These are phyloP conservation scores for Fusarium pilosicola DNA, from an alignment of 2,329 filamentous ascomycete genomes.

Conservation along the genomic window DNA sequence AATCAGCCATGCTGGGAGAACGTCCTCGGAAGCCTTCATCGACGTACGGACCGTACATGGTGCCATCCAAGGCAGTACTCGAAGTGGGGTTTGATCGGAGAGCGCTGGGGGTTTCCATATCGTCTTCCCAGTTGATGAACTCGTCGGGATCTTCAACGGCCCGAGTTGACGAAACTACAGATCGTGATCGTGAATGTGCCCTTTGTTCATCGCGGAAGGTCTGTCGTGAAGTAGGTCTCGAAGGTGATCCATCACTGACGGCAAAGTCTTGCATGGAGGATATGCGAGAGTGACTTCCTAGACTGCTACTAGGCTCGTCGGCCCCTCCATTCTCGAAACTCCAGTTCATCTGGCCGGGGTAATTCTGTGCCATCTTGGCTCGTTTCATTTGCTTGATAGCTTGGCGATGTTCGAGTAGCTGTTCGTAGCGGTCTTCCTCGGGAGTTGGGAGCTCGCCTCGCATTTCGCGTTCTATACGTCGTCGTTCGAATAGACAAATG, in stretches of 20 bases:
- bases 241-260: slow-evolving; percentile 49
- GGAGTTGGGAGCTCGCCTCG: slow-evolving; percentile 66
- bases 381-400: slow-evolving; percentile 67
- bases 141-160: slow-evolving; percentile 51
- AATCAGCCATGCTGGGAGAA: slow-evolving; percentile 84
- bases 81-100: slow-evolving; percentile 63
- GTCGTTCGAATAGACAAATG: slow-evolving; percentile 84
- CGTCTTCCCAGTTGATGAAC: slow-evolving; percentile 56
- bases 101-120: slow-evolving; percentile 64
- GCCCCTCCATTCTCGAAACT: slow-evolving; percentile 82
- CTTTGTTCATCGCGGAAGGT: slow-evolving; percentile 56
- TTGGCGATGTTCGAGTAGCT: slow-evolving; percentile 68
- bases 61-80: slow-evolving; percentile 74
- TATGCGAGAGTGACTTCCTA: slow-evolving; percentile 55
- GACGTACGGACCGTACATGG: slow-evolving; percentile 77
- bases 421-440: slow-evolving; percentile 69
- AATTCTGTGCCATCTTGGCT: slow-evolving; percentile 61
- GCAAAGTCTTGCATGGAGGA: slow-evolving; percentile 54
- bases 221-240: slow-evolving; percentile 52
- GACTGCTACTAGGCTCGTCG: slow-evolving; percentile 59
- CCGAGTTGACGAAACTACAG: slow-evolving; percentile 53
- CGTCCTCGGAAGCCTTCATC: slow-evolving; percentile 71
- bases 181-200: slow-evolving; percentile 60
- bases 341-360: slow-evolving; percentile 74
- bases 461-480: slow-evolving; percentile 79